Conservation (phyloP, 1,284 basidiomycete species). For the Stygiomarasmius scandens region DNA sequence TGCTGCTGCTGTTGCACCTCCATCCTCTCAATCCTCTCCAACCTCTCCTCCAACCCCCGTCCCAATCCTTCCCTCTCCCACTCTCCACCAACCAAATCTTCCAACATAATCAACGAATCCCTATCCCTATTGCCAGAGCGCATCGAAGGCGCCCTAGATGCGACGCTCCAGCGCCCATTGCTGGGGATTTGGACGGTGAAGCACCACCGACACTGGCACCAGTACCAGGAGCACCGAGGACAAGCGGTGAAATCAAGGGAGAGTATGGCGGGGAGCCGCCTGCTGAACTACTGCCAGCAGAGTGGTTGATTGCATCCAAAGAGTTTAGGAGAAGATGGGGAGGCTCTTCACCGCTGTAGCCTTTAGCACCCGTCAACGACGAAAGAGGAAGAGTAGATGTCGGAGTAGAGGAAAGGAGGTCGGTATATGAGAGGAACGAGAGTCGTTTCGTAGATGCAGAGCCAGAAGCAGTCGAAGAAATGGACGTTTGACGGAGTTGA, state of each 20-base stretch:
- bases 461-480: conserved; percentile 47
- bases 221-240: background rate
- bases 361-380: conserved; percentile 40
- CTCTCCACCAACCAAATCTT: conserved; percentile 67
- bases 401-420: conserved; percentile 78
- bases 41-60: conserved; percentile 75
- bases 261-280: too few species aligned
- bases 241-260: too few species aligned
- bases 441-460: conserved; percentile 62
- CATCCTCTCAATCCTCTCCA: conserved; percentile 44
- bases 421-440: conserved; percentile 85
- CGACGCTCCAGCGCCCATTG: too few species aligned
- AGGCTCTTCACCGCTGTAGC: too few species aligned
- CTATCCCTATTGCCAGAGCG: conserved; percentile 26
- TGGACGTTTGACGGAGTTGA: background rate
- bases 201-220: background rate
- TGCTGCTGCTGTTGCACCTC: too few species aligned
- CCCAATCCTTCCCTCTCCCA: conserved; percentile 85
- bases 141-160: background rate
- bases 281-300: too few species aligned
- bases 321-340: too few species aligned
- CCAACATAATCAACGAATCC: conserved; percentile 46
- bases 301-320: too few species aligned
- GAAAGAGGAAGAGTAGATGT: conserved; percentile 70
- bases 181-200: too few species aligned